Conservation (phyloP, 164 flowering plant species). For the Vitis cinerea region DNA sequence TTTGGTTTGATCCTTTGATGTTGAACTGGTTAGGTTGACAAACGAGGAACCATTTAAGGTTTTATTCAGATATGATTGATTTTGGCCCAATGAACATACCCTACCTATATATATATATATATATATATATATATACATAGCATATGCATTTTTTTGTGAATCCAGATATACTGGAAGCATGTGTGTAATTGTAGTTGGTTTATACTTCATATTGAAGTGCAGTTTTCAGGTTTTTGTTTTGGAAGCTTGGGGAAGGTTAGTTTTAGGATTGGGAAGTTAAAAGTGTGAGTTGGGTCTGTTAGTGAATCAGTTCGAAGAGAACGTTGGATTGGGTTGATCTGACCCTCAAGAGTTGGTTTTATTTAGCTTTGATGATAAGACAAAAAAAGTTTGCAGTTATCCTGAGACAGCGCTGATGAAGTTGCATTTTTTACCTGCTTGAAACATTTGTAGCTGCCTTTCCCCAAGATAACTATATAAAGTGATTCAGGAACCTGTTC, state of each 20-base stretch:
- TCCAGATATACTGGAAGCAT: too few relatives aligned
- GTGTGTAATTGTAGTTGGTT: too few relatives aligned
- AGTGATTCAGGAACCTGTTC: constrained; percentile 79
- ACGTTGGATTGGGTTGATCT: neutral
- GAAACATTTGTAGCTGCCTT: neutral
- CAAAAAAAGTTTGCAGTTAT: neutral
- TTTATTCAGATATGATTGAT: too few relatives aligned
- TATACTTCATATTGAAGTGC: too few relatives aligned
- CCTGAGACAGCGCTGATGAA: neutral
- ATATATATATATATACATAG: too few relatives aligned
- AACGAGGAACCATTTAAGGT: too few relatives aligned
- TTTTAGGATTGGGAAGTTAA: neutral
- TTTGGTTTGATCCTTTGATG: too few relatives aligned
- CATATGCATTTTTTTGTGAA: too few relatives aligned
- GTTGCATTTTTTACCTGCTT: neutral
- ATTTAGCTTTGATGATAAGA: neutral
- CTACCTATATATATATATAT: too few relatives aligned
- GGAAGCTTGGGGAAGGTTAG: neutral
- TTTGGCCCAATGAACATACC: too few relatives aligned
- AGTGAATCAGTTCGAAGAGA: neutral
- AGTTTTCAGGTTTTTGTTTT: too few relatives aligned
- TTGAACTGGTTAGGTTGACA: too few relatives aligned
- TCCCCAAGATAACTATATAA: neutral
- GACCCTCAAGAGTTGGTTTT: neutral
- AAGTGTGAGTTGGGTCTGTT: neutral